These are phyloP conservation scores for Bocquillonia castaneifolia DNA, from an alignment of 441 rosid species.

Conservation along the genomic window DNA sequence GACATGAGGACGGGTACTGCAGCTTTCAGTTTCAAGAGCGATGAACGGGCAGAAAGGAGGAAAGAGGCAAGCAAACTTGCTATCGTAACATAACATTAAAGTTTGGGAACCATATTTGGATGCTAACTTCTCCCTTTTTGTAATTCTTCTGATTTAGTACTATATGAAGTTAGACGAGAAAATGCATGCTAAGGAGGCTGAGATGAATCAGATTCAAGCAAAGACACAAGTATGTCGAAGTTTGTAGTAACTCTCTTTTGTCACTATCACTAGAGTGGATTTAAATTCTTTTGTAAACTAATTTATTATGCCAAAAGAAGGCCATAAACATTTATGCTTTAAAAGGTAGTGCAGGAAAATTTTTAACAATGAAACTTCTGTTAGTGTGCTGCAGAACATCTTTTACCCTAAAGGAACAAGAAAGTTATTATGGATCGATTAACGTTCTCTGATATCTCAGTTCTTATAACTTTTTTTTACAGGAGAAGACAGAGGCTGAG, in stretches of 20 bases:
- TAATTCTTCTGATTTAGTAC: constrained; percentile 35
- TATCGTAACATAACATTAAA: constrained; percentile 1
- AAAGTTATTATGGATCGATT: constrained; percentile 1
- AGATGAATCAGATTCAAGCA: constrained; percentile 57
- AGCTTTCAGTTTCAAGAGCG: constrained; percentile 50
- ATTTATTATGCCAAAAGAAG: constrained; percentile 9
- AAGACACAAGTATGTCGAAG: constrained; percentile 51
- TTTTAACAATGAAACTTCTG: neutral
- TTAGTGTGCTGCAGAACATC: neutral
- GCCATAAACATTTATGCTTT: no score
- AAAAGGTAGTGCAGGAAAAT: neutral
- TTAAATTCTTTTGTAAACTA: neutral
- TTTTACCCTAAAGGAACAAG: neutral
- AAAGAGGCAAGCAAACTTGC: constrained; percentile 53
- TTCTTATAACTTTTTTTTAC: constrained; percentile 18
- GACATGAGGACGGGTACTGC: constrained; percentile 33
- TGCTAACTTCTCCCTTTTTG: constrained; percentile 1
- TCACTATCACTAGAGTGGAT: neutral
- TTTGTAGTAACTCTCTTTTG: neutral
- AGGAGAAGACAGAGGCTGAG: constrained; percentile 64
- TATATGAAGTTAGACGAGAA: constrained; percentile 69
- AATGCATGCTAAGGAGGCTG: constrained; percentile 62
- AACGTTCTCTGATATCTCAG: neutral
- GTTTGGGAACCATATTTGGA: neutral
- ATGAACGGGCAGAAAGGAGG: constrained; percentile 67